phyloP scores from a whole-genome alignment of 768 basidiomycete species.

The Mycena rebaudengoi region DNA sequence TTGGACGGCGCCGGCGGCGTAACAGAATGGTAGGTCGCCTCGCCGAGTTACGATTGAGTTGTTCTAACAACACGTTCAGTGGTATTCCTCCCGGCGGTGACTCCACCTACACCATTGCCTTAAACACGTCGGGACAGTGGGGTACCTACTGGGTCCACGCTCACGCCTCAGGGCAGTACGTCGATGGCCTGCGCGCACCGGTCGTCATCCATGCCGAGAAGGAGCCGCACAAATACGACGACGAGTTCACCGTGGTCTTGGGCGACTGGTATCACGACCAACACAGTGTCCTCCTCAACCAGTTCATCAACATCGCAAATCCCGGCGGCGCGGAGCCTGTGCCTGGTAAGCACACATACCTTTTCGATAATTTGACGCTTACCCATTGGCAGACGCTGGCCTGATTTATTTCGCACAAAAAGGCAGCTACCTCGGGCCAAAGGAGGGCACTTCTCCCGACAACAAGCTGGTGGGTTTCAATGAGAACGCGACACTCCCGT shows the following conservation, averaged over 20 bases:
- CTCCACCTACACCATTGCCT: conserved; percentile 79
- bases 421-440: conserved; percentile 71
- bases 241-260: conserved; percentile 87
- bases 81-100: conserved; percentile 79
- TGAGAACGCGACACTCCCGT: conserved; percentile 85
- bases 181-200: conserved; percentile 92
- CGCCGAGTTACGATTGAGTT: too few relatives aligned
- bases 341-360: conserved; percentile 59
- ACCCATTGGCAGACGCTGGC: conserved; percentile 63
- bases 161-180: conserved; percentile 69
- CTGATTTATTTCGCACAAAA: conserved; percentile 88
- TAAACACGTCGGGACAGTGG: conserved; percentile 72
- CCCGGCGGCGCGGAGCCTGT: conserved; percentile 90
- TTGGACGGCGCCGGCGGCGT: conserved; percentile 89
- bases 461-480: conserved; percentile 80
- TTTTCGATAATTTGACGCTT: background rate
- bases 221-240: conserved; percentile 82
- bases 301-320: conserved; percentile 77
- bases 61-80: too few relatives aligned
- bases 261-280: conserved; percentile 94
- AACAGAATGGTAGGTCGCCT: conserved; percentile 92
- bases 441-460: conserved; percentile 57
- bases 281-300: conserved; percentile 65
- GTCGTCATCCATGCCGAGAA: conserved; percentile 75
- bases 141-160: conserved; percentile 88